Evolutionary conservation across 345 rosid species (phyloP).

Genomic region (Populus alba): DNA sequence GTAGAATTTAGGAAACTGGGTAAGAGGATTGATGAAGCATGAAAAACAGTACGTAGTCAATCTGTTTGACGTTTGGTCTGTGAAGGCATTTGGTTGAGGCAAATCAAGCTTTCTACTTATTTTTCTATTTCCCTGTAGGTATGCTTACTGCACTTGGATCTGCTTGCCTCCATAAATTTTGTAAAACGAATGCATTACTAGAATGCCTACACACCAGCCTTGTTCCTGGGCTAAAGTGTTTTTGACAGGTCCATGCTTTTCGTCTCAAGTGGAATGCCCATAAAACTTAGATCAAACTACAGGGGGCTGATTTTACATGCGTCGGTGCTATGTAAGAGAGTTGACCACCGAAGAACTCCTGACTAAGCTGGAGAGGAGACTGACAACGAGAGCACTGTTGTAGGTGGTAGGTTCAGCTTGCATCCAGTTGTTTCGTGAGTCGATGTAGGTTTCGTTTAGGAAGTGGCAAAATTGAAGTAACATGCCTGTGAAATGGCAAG

Average conservation of each 20-base stretch:
- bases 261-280: neutral
- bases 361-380: constrained; percentile 21
- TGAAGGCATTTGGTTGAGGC: neutral
- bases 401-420: constrained; percentile 25
- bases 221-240: no score
- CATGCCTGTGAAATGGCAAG: constrained; percentile 24
- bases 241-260: no score
- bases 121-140: neutral
- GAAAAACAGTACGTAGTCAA: neutral
- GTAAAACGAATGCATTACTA: neutral
- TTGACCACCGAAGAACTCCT: neutral
- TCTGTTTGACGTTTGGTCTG: neutral
- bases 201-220: no score
- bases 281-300: no score
- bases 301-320: no score
- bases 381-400: constrained; percentile 20
- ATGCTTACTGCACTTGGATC: no score
- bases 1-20: neutral
- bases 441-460: constrained; percentile 17
- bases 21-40: neutral
- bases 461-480: constrained; percentile 6
- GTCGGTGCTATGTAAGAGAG: constrained; percentile 1
- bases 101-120: neutral
- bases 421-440: constrained; percentile 7
- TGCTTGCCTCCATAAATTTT: no score